Evolutionary conservation across 495 filamentous ascomycete species (phyloP), one percentile per base, ranked within the genome.

Genomic region (Neurospora africana): DNA sequence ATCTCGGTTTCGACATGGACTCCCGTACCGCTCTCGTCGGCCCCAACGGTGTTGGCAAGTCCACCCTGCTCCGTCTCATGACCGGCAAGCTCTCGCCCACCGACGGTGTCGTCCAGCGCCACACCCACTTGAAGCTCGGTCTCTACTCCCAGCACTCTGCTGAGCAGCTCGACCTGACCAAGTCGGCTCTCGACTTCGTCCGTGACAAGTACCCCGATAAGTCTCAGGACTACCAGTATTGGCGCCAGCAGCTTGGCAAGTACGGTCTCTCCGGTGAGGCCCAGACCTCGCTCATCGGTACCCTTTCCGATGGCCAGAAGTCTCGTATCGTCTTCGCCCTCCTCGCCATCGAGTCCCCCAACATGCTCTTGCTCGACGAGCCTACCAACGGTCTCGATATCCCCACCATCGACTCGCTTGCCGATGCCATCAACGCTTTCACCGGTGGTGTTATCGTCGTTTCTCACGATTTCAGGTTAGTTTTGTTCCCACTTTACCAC

Each of bases 321-420:
- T 92, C 89, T 75, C 91, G 95, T 86, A 98, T 99, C 79, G 96
- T 99, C 13, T 99, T 99, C 78, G 95, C 95, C 33, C 85, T 99
- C 73, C 86, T 99, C 69, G 95, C 95, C 72, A 98, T 99, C 75
- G 96, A 98, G 79, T 86, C 89, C 6, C 95, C 95, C 70, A 99
- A 99, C 86, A 98, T 99, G 95, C 84, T 99, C 76, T 83, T 99
- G 74, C 87, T 99, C 37, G 95, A 99, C 83, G 95, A 99, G 84
- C 96, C 95, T 79, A 99, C 95, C 73, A 99, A 99, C 88, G 95
- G 95, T 87, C 86, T 99, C 71, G 95, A 99, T 89, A 99, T 99
- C 74, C 95, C 95, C 11, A 98, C 96, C 47, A 99, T 99, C 76
- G 95, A 99, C 84, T 93, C 91, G 83, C 85, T 99, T 83, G 95